A percentile compares a stretch with the other conserved stretches of the same genome.
Conservation (phyloP, 1,139 yeast species). For the Debaryomycetaceae sp. region DNA sequence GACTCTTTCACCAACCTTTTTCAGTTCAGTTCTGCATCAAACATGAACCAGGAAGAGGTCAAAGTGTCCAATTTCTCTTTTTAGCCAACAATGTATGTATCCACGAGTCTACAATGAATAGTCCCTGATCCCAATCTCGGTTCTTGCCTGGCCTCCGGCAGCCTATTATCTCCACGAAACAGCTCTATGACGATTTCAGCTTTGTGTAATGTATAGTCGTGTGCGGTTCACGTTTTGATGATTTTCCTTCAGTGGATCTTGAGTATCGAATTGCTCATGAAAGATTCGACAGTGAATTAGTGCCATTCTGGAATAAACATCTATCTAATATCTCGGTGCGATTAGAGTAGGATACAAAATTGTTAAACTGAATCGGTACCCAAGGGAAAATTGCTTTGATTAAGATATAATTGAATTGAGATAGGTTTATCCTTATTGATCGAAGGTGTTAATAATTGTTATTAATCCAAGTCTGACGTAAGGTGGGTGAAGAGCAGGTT, state of each 20-base stretch:
- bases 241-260: background rate
- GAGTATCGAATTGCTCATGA: background rate
- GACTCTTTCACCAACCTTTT: slow-evolving; percentile 28
- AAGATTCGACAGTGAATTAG: background rate
- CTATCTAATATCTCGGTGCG: background rate
- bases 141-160: no score
- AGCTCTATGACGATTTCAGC: background rate
- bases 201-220: background rate
- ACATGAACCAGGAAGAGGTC: slow-evolving; percentile 4
- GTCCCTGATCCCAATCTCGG: no score
- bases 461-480: background rate
- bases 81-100: background rate
- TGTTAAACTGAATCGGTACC: background rate
- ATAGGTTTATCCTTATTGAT: background rate
- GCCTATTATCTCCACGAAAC: no score
- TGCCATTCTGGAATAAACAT: background rate
- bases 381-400: background rate
- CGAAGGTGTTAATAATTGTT: background rate
- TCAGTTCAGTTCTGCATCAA: slow-evolving; percentile 15
- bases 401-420: background rate
- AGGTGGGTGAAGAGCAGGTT: background rate
- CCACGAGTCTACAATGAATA: background rate
- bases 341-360: background rate
- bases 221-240: background rate
- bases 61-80: background rate